Evolutionary conservation across 106 monocot species (phyloP), one percentile per base, ranked within the genome.

Genomic region (Cymbidium sinense): DNA sequence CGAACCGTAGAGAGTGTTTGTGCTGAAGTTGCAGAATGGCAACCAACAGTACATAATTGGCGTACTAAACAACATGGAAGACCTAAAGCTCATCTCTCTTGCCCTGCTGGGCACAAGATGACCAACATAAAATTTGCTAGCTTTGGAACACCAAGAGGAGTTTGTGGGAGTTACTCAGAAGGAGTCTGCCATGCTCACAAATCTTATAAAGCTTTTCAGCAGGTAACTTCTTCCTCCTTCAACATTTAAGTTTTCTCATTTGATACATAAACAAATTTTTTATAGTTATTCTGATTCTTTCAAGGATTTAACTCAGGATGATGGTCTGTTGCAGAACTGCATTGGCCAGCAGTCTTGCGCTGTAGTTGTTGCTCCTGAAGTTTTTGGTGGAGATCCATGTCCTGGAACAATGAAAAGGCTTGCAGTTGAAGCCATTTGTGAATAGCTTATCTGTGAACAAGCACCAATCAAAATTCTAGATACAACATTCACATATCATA

Each of bases 341-440:
- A 73, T 89, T 29, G 91, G 91, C 17, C 86, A 85, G 64, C 55
- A 85, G 74, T 43, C 55, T 7, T 92, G 91, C 44, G 37, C 88
- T 5, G 89, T 87, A 2, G 78, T 34, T 12, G 88, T 89, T 25
- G 72, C 77, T 78, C 75, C 86, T 44, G 79, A 81, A 51, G 81
- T 83, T 5, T 92, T 92, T 73, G 91, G 91, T 7, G 88, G 86
- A 80, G 91, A 92, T 55, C 91, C 86, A 23, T 92, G 91, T 70
- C 84, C 88, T 11, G 86, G 88, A 65, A 82, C 76, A 36, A 86
- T 87, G 89, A 93, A 89, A 85, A 85, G 76, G 64, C 76, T 89
- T 28, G 62, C 89, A 27, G 89, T 92, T 18, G 85, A 92, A 76
- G 89, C 85, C 7, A 70, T 87, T 2, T 89, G 92, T 50, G 62